Evolutionary conservation across 768 basidiomycete genomes (phyloP).

Genomic region (Tylopilus vinaceipallidus): DNA sequence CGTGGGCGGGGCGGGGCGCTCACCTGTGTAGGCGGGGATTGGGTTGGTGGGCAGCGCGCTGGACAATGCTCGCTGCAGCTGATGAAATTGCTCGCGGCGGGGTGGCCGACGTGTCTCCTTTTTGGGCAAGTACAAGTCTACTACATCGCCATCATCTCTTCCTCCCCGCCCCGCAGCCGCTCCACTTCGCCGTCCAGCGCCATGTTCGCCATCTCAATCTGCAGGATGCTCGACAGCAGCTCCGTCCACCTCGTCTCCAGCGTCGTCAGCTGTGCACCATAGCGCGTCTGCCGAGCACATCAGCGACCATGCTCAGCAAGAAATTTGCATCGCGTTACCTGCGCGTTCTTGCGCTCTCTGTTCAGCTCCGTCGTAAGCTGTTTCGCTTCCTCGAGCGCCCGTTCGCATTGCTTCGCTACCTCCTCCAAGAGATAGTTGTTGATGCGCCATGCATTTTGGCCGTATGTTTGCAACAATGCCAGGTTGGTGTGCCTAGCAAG

Average conservation of each 20-base stretch:
- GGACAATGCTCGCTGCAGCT: slow-evolving; percentile 9
- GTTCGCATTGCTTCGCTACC: slow-evolving; percentile 69
- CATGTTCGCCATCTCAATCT: slow-evolving; percentile 93
- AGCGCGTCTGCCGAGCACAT: slow-evolving; percentile 52
- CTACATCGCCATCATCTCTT: slow-evolving; percentile 50
- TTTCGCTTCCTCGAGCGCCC: slow-evolving; percentile 71
- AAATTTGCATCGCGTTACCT: slow-evolving; percentile 43
- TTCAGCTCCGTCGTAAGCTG: slow-evolving; percentile 83
- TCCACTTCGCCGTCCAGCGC: slow-evolving; percentile 83
- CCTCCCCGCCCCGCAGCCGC: slow-evolving; percentile 54
- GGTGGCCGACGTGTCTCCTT: slow-evolving; percentile 21
- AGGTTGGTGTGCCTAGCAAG: slow-evolving; percentile 73
- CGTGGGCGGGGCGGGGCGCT: not conserved
- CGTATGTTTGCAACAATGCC: slow-evolving; percentile 80
- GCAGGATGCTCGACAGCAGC: slow-evolving; percentile 83
- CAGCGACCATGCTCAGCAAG: not conserved
- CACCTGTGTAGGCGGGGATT: slow-evolving; percentile 4
- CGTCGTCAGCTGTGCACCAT: slow-evolving; percentile 75
- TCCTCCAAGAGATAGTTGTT: slow-evolving; percentile 87
- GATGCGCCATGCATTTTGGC: slow-evolving; percentile 87
- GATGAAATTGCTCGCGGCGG: slow-evolving; percentile 17
- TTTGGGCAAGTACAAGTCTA: slow-evolving; percentile 16
- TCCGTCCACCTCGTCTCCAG: slow-evolving; percentile 93
- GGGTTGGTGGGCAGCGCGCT: slow-evolving; percentile 1
- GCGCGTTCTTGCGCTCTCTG: slow-evolving; percentile 80